Evolutionary conservation across 441 rosid species (phyloP), one percentile per base, ranked within the genome.

Genomic region (Syzygium malaccense): DNA sequence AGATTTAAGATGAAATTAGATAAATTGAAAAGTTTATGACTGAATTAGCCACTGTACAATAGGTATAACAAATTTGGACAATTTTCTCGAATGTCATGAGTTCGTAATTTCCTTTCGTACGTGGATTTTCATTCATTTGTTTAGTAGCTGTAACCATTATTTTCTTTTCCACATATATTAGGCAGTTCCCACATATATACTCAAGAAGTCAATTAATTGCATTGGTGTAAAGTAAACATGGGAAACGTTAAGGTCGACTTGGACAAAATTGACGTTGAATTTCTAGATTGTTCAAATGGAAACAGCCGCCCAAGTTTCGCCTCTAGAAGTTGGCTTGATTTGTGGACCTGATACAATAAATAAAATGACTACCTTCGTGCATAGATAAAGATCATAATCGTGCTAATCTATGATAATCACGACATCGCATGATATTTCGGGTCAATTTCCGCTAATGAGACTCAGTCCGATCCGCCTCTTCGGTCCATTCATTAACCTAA

Each of bases 1-100:
- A 68, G 3, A 0, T 23, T 41, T 23, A 23, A 7, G 8, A 41
- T 0, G 6, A 28, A 71, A 37, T 12, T 20, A 1, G 2, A 2
- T 13, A 18, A 17, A 0, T 66, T 18, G 5, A 20, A 32, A 32
- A 19, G 3, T 37, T 33, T 33, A 68, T 7, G 11, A 33, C 2
- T 68, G 9, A 37, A 57, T 57, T 8, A 4, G 23, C 2, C 28
- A 2, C 2, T 2, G 13, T 25, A 57, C 14, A 10, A 71, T 37
- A 37, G 5, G 5, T 20, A 41, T 12, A 23, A 1, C 2, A 71
- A 6, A 23, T 75, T 41, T 41, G 4, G 51, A 75, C 14, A 41
- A 75, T 6, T 41, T 75, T 75, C n/a, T 4, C 18, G 0, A 75
- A 45, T 12, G 7, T 14, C n/a, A 41, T 13, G 0, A 75, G n/a